A percentile compares a stretch with the other conserved stretches of the same genome.
Conservation (phyloP, 2,329 filamentous ascomycete genomes). For the Aureobasidium sp. region DNA sequence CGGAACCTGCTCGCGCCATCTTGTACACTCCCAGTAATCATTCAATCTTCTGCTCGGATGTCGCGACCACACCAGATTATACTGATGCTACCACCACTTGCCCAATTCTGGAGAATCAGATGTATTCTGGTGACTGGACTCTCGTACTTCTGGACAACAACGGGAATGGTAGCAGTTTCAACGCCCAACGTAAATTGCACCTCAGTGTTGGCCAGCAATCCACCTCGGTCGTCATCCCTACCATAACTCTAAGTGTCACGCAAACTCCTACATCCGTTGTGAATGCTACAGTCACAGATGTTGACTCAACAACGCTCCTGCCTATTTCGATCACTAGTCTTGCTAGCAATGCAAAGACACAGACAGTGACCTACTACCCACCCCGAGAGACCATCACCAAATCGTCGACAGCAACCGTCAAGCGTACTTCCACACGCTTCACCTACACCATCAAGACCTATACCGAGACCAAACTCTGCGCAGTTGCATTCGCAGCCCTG, state of each 20-base stretch:
- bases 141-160: slow-evolving; percentile 39
- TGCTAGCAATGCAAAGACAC: slow-evolving; percentile 24
- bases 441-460: slow-evolving; percentile 20
- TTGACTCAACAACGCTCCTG: not conserved
- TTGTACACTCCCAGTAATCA: slow-evolving; percentile 35
- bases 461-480: slow-evolving; percentile 29
- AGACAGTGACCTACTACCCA: slow-evolving; percentile 12
- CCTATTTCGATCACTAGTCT: slow-evolving; percentile 20
- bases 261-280: slow-evolving; percentile 18
- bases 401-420: slow-evolving; percentile 7
- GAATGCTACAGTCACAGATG: slow-evolving; percentile 23
- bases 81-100: slow-evolving; percentile 35
- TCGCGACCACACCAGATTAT: slow-evolving; percentile 35
- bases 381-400: slow-evolving; percentile 18
- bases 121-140: slow-evolving; percentile 38
- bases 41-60: slow-evolving; percentile 35
- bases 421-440: not conserved
- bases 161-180: slow-evolving; percentile 36
- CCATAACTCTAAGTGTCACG: slow-evolving; percentile 24
- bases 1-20: slow-evolving; percentile 35
- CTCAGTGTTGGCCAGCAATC: slow-evolving; percentile 31
- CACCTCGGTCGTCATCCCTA: slow-evolving; percentile 23
- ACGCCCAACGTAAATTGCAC: slow-evolving; percentile 37
- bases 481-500: slow-evolving; percentile 18
- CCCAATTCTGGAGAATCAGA: slow-evolving; percentile 37